phyloP scores from a whole-genome alignment of 1,284 basidiomycete genomes.

The Salmacisia buchloeana region DNA sequence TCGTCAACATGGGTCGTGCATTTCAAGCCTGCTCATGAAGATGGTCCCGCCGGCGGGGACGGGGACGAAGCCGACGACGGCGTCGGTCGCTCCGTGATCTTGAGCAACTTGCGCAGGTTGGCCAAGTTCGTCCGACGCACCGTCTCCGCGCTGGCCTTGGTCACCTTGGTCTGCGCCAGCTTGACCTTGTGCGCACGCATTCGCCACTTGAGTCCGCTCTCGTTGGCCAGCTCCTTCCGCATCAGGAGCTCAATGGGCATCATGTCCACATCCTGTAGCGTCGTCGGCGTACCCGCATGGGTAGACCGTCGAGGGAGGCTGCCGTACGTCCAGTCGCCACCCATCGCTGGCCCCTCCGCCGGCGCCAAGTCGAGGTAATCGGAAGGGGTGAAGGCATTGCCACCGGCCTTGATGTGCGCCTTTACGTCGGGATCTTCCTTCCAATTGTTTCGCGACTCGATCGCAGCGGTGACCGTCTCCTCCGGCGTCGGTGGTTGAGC shows the following conservation, averaged over 20 bases:
- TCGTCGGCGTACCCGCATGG: slow-evolving; percentile 16
- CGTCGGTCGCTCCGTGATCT: slow-evolving; percentile 17
- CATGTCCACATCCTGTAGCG: slow-evolving; percentile 34
- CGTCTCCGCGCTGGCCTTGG: slow-evolving; percentile 15
- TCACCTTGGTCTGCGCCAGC: slow-evolving; percentile 14
- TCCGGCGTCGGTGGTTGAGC: slow-evolving; percentile 40
- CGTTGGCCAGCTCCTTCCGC: slow-evolving; percentile 40
- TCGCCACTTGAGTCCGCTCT: slow-evolving; percentile 40
- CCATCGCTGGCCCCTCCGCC: slow-evolving; percentile 35
- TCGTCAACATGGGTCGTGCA: too few relatives aligned
- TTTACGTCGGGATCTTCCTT: slow-evolving; percentile 22
- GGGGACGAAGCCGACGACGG: too few relatives aligned
- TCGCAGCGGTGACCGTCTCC: slow-evolving; percentile 27
- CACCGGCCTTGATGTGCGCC: slow-evolving; percentile 30
- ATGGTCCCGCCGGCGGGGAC: too few relatives aligned
- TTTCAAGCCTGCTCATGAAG: too few relatives aligned
- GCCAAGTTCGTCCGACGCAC: slow-evolving; percentile 11
- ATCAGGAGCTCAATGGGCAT: slow-evolving; percentile 49
- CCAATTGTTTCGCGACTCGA: slow-evolving; percentile 28
- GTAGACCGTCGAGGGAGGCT: not conserved
- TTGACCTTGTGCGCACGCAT: slow-evolving; percentile 38
- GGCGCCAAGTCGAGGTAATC: slow-evolving; percentile 47
- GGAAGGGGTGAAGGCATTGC: slow-evolving; percentile 36
- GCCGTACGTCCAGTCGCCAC: slow-evolving; percentile 31
- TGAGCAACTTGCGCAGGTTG: slow-evolving; percentile 24